Percentiles rank a stretch among this genome's conserved stretches.
These are phyloP conservation scores for Candida golubevii DNA, from an alignment of 805 yeast genomes.

Conservation along the genomic window DNA sequence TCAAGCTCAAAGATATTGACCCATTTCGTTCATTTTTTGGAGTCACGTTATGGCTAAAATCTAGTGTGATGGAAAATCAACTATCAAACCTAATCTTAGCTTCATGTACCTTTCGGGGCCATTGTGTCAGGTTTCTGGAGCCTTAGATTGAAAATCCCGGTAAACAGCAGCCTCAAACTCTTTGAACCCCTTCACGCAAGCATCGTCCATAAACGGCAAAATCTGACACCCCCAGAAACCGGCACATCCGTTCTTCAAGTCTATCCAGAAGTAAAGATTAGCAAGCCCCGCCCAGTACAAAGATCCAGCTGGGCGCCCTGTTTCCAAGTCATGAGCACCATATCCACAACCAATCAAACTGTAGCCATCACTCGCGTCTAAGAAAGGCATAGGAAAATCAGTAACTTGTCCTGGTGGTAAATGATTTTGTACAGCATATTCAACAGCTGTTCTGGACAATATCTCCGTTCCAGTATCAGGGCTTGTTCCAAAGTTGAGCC, in stretches of 20 bases:
- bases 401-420: slow-evolving; percentile 23
- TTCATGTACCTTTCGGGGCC: too few species aligned
- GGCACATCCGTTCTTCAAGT: slow-evolving; percentile 32
- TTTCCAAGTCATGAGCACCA: slow-evolving; percentile 20
- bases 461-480: slow-evolving; percentile 33
- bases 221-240: slow-evolving; percentile 40
- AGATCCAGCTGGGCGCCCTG: slow-evolving; percentile 34
- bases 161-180: slow-evolving; percentile 15
- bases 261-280: slow-evolving; percentile 39
- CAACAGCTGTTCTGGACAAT: slow-evolving; percentile 25
- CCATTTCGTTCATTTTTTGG: too few species aligned
- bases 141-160: not conserved
- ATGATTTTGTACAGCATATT: slow-evolving; percentile 30
- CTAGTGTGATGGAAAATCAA: too few species aligned
- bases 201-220: slow-evolving; percentile 29
- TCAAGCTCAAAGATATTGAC: too few species aligned
- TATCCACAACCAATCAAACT: slow-evolving; percentile 32
- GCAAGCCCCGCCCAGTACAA: slow-evolving; percentile 40
- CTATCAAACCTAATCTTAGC: too few species aligned
- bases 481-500: slow-evolving; percentile 39
- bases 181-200: slow-evolving; percentile 11
- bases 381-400: slow-evolving; percentile 18
- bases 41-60: too few species aligned
- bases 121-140: not conserved
- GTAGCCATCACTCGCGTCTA: slow-evolving; percentile 24